Base-by-base conservation (phyloP, 345 rosid genomes). In the Citrus australasica region DNA sequence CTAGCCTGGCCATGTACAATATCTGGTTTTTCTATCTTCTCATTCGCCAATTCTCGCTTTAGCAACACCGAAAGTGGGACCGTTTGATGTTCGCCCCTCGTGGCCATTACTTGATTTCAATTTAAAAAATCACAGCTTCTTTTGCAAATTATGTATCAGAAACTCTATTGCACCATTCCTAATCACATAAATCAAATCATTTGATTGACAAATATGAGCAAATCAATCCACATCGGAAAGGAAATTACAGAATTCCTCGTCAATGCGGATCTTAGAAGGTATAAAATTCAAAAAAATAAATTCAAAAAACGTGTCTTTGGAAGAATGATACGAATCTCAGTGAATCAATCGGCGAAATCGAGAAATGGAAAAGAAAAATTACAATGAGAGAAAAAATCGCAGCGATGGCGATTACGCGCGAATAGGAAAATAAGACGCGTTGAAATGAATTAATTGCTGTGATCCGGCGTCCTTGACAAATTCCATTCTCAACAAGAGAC, bases 51-150 rank as follows among this genome's bases (percentile, higher is more conserved):
- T 85, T 97, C 99, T 30, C 99, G 91, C 83, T 93, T 92, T 21
- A 97, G 83, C 63, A 97, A 84, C 67, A 92, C 96, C 19, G 98
- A 90, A 9, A 97, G 90, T 56, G 98, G 98, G 78, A 97, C 92
- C 62, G 99, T 89, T 9, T 92, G 98, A 85, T 92, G 97, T 6
- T 91, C 94, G 75, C 88, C 88, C 74, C 80, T 88, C 10, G 84
- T 35, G 61, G 90, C 80, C 99, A 92, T 92, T 73, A 67, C 82
- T 80, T 56, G 40, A 65, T 3, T 30, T 66, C 60, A 71, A 21
- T 51, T 69, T 69, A 24, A 81, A 69, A 35, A 61, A 24, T 42
- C 17, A 75, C 63, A 30, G 55, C 77, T 40, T 71, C 62, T 32
- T 79, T 30, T 77, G 33, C 59, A 10, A 38, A 75, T 7, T 71